Evolutionary conservation across 176 grass and related monocot genomes (phyloP).

Genomic region (Eleusine coracana): DNA sequence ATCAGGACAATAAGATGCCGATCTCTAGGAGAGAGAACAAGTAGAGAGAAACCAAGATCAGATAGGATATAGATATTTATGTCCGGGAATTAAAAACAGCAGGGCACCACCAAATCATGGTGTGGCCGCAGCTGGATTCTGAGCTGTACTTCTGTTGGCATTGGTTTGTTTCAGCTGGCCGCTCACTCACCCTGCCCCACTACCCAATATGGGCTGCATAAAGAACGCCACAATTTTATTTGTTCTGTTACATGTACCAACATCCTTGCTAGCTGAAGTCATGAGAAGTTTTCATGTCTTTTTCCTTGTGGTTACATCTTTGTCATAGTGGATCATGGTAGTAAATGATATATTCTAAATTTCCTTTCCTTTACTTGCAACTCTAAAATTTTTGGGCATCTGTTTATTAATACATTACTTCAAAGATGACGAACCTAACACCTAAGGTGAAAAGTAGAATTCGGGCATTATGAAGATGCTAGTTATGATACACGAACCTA

Average conservation of each 20-base stretch:
- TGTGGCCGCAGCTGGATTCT: conserved; percentile 53
- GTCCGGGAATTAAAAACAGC: conserved; percentile 31
- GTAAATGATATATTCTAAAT: background rate
- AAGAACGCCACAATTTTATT: conserved; percentile 15
- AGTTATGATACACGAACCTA: no score
- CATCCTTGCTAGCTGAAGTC: background rate
- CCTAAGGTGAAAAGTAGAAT: no score
- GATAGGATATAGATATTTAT: background rate
- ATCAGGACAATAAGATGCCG: conserved; percentile 1
- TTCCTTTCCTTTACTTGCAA: background rate
- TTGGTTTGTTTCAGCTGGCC: conserved; percentile 29
- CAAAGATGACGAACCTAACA: no score
- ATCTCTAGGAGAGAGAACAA: background rate
- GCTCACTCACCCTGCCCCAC: conserved; percentile 33
- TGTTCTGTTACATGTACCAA: conserved; percentile 21
- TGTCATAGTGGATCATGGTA: background rate
- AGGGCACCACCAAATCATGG: conserved; percentile 41
- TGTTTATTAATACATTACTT: background rate
- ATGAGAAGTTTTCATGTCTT: background rate
- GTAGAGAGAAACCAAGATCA: background rate
- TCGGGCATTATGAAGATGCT: no score
- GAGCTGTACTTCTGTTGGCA: conserved; percentile 61
- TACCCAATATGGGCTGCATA: conserved; percentile 40
- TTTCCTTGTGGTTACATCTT: background rate
- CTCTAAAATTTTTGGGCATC: background rate